phyloP scores from a whole-genome alignment of 768 basidiomycete genomes.

The Kwoniella dejecticola region DNA sequence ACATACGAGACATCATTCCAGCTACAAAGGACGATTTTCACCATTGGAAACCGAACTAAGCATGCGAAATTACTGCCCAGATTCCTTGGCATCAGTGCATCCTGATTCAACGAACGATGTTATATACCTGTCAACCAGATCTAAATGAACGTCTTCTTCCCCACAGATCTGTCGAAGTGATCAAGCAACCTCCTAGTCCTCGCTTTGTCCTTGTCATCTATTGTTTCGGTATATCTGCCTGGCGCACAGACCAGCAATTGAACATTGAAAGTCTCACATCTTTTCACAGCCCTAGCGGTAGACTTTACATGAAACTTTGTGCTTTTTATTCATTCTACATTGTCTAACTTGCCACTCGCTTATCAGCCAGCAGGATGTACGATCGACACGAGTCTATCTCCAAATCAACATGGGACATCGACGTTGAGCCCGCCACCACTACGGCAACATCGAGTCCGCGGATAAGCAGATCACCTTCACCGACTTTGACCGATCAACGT shows the following conservation, averaged over 20 bases:
- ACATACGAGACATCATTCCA: neutral
- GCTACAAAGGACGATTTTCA: neutral
- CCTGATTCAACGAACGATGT: neutral
- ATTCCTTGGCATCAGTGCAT: conserved; percentile 7
- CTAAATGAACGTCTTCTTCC: too few relatives aligned
- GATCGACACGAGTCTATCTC: conserved; percentile 8
- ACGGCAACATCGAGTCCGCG: conserved; percentile 7
- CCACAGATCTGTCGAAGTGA: too few relatives aligned
- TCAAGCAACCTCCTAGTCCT: neutral
- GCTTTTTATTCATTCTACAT: neutral
- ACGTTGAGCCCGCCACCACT: conserved; percentile 8
- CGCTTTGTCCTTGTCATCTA: neutral
- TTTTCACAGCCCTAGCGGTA: too few relatives aligned
- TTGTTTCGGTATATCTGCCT: neutral
- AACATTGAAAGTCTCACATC: too few relatives aligned
- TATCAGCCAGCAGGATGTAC: neutral
- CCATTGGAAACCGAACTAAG: conserved; percentile 7
- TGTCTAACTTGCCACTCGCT: neutral
- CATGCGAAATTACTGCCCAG: neutral
- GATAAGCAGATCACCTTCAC: conserved; percentile 9
- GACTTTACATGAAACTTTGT: neutral
- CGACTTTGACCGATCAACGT: conserved; percentile 5
- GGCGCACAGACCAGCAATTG: neutral
- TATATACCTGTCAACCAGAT: too few relatives aligned
- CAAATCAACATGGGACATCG: conserved; percentile 9